Evolutionary conservation across 2,329 filamentous ascomycete species (phyloP).

Genomic region (Venturia effusa): DNA sequence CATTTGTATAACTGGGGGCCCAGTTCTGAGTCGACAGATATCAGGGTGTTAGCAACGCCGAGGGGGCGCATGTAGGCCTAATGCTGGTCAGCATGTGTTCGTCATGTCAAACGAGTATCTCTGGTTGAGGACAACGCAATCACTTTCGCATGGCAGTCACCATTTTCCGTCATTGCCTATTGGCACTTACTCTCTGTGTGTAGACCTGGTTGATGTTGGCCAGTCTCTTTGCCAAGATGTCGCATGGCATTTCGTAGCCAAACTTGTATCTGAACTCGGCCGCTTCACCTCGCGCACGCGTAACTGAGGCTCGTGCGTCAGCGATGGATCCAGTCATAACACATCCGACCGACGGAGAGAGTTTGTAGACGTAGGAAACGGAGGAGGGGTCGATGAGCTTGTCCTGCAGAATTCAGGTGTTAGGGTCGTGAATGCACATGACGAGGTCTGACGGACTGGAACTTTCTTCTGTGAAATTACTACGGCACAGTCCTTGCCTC

Average conservation of each 20-base stretch:
- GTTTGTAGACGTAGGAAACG: conserved; percentile 93
- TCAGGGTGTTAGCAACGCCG: conserved; percentile 88
- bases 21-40: conserved; percentile 84
- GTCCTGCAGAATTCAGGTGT: conserved; percentile 48
- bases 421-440: neutral
- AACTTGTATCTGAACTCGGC: conserved; percentile 98
- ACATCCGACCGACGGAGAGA: conserved; percentile 91
- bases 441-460: conserved; percentile 53
- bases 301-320: conserved; percentile 86
- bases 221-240: conserved; percentile 89
- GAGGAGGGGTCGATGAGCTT: conserved; percentile 97
- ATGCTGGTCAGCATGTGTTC: neutral
- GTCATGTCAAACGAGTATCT: neutral
- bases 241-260: conserved; percentile 98
- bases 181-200: conserved; percentile 70
- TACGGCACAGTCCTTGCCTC: conserved; percentile 94
- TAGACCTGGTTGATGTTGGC: conserved; percentile 99
- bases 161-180: neutral
- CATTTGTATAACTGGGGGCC: conserved; percentile 97
- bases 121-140: neutral
- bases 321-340: conserved; percentile 99
- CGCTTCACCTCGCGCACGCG: conserved; percentile 87
- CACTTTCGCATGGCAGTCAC: neutral
- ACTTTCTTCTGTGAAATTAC: conserved; percentile 99
- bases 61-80: conserved; percentile 98